Evolutionary conservation across 2,329 filamentous ascomycete species (phyloP), one percentile per base, ranked within the genome.

Genomic region (Lasiodiplodia citricola): DNA sequence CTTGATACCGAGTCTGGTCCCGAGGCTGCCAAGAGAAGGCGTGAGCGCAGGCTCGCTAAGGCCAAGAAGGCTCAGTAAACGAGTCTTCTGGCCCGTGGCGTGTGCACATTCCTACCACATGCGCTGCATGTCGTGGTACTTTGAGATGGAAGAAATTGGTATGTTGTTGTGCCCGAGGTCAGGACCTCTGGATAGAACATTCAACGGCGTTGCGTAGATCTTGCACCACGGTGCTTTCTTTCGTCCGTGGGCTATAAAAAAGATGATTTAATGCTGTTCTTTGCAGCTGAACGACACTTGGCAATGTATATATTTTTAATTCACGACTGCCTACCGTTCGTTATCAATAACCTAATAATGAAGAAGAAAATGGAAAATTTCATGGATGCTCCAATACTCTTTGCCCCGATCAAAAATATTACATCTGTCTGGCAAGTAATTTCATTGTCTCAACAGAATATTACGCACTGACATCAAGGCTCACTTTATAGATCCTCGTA

Each of bases 1-100:
- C 87, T 98, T 73, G 94, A 97, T 82, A 99, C 96, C 71, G 95
- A 99, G 87, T 93, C 93, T 72, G 93, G 92, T 66, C 88, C 92
- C 47, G 95, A 96, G 81, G 93, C 95, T 51, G 87, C 91, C 75
- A 94, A 94, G 89, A 88, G 87, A 78, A 90, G 94, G 78, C 88
- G 94, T 70, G 93, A 96, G 81, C 89, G 85, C 81, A 94, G 92
- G 88, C 76, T 92, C 63, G 87, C 88, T n/a, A 74, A 75, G 68
- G 85, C 85, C 71, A 90, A 90, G 85, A 94, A 94, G 86, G 83
- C 84, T 2, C 73, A 76, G 73, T 79, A 78, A 73, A 73, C 14
- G 44, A 35, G 47, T 60, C 23, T 3, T 16, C 35, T 4, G 23
- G 11, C 13, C 16, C 16, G 31, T 28, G 16, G 14, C 21, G 18